These are phyloP conservation scores for Aspergillus tubingensis DNA, from an alignment of 2,329 filamentous ascomycete species.

Conservation along the genomic window DNA sequence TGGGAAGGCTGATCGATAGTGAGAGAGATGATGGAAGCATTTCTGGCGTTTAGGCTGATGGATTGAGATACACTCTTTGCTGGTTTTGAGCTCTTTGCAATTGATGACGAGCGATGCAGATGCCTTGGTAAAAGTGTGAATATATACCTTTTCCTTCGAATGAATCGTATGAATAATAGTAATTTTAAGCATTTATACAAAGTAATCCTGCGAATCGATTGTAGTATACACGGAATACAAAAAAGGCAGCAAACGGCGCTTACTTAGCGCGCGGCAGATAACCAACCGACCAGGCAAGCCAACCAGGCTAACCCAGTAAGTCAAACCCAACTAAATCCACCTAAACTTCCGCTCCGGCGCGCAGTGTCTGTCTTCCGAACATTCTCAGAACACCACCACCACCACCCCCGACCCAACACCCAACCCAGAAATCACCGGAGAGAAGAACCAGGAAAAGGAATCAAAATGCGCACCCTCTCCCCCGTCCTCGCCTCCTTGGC, in stretches of 20 bases:
- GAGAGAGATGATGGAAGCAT: conserved; percentile 22
- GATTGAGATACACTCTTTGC: conserved; percentile 14
- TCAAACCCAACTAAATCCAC: not conserved
- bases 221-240: not conserved
- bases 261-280: conserved; percentile 20
- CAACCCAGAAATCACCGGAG: conserved; percentile 11
- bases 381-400: not conserved
- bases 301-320: no score
- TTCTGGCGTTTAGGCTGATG: conserved; percentile 20
- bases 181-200: not conserved
- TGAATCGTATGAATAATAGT: no score
- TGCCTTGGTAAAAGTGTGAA: conserved; percentile 1
- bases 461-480: conserved; percentile 39
- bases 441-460: no score
- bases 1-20: conserved; percentile 10
- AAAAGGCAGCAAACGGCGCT: not conserved
- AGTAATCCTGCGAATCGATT: not conserved
- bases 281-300: not conserved
- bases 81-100: not conserved
- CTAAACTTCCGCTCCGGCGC: conserved; percentile 13
- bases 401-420: conserved; percentile 23
- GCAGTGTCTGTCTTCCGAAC: not conserved
- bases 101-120: not conserved
- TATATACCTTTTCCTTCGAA: not conserved
- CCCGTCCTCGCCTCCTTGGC: conserved; percentile 48